Conservation (phyloP, 176 grass and related monocot species). For the Oryza meyeriana region DNA sequence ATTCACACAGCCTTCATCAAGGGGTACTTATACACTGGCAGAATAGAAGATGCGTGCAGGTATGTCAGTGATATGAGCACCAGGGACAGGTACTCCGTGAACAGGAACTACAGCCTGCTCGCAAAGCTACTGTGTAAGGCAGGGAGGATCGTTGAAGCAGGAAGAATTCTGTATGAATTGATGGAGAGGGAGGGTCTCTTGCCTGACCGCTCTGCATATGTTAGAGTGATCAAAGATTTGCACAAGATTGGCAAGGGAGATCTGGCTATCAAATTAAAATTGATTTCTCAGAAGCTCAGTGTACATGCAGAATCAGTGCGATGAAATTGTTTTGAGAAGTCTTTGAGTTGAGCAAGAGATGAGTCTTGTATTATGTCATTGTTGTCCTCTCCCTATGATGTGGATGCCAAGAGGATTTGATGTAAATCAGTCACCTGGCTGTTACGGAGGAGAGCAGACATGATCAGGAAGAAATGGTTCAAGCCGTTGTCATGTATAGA, state of each 20-base stretch:
- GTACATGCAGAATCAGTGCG: not conserved
- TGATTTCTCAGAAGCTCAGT: constrained; percentile 48
- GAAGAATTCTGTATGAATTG: constrained; percentile 69
- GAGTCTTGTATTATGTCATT: not conserved
- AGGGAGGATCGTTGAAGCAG: constrained; percentile 50
- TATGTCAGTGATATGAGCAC: constrained; percentile 64
- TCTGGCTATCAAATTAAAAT: constrained; percentile 62
- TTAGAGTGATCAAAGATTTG: constrained; percentile 64
- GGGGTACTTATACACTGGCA: constrained; percentile 52
- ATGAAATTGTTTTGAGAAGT: constrained; percentile 9
- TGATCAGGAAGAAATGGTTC: not conserved
- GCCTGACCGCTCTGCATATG: constrained; percentile 63
- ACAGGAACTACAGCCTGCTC: constrained; percentile 78
- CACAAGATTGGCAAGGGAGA: constrained; percentile 46
- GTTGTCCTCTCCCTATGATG: not conserved
- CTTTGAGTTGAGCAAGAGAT: not conserved
- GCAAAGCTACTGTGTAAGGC: constrained; percentile 49
- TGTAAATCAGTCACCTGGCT: not conserved
- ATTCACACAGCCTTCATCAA: constrained; percentile 83
- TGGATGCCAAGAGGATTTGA: not conserved
- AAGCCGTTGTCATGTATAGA: not conserved
- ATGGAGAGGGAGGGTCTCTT: constrained; percentile 72
- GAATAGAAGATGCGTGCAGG: constrained; percentile 47
- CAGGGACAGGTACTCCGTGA: constrained; percentile 52
- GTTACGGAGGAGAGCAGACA: not conserved